phyloP scores from a whole-genome alignment of 352 stramenopile genomes.

The Peronospora farinosa region DNA sequence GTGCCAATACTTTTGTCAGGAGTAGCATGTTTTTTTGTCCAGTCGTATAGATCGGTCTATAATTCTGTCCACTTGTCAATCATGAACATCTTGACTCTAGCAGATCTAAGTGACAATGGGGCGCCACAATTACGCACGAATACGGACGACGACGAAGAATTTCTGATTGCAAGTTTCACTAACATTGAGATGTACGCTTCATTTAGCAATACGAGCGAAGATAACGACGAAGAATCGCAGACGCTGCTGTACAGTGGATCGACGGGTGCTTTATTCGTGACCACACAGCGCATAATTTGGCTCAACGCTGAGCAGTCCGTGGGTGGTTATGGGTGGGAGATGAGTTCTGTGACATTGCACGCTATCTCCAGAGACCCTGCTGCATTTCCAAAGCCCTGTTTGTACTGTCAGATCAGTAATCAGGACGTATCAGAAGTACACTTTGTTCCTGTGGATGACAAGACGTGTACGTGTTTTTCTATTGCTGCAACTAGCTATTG shows the following conservation, averaged over 20 bases:
- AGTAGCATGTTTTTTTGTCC: background rate
- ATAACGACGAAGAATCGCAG: constrained; percentile 20
- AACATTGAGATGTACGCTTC: constrained; percentile 37
- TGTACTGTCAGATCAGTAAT: constrained; percentile 78
- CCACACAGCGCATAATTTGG: constrained; percentile 60
- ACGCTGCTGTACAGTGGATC: constrained; percentile 17
- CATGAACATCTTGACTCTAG: constrained; percentile 50
- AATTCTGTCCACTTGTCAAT: constrained; percentile 4
- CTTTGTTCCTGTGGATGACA: constrained; percentile 61
- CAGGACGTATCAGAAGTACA: constrained; percentile 68
- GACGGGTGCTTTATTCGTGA: constrained; percentile 24
- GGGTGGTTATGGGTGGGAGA: constrained; percentile 74
- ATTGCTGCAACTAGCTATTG: constrained; percentile 1
- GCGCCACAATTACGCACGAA: constrained; percentile 50
- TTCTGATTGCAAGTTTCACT: constrained; percentile 49
- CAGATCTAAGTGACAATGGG: constrained; percentile 40
- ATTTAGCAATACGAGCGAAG: constrained; percentile 21
- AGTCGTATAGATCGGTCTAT: background rate
- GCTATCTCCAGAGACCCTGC: constrained; percentile 64
- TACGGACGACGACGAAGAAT: constrained; percentile 47
- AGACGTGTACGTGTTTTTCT: constrained; percentile 40
- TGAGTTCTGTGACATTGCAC: constrained; percentile 60
- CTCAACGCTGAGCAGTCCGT: constrained; percentile 37
- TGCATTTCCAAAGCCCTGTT: constrained; percentile 58
- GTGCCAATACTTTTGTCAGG: background rate